Evolutionary conservation across 768 basidiomycete species (phyloP).

Genomic region (Rhodotorula taiwanensis): DNA sequence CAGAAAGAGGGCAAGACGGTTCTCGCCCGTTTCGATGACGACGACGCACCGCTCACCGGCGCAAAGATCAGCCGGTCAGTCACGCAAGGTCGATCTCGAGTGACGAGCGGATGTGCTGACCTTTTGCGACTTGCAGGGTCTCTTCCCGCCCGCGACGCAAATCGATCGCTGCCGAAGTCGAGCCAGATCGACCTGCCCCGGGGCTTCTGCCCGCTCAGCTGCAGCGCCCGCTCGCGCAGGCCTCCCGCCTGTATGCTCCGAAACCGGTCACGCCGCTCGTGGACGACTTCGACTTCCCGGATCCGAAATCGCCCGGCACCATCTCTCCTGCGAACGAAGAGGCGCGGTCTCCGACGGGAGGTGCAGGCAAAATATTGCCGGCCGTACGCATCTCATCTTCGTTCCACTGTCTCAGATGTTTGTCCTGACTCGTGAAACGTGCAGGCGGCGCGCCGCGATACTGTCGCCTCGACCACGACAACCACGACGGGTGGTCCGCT

Average conservation of each 20-base stretch:
- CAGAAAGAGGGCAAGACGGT: conserved; percentile 57
- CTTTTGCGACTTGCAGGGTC: conserved; percentile 7
- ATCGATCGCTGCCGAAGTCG: background rate
- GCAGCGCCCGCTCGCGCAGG: conserved; percentile 38
- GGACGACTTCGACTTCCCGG: conserved; percentile 35
- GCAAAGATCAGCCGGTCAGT: conserved; percentile 34
- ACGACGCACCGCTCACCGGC: conserved; percentile 62
- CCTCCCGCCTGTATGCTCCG: conserved; percentile 29
- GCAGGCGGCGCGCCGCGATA: conserved; percentile 16
- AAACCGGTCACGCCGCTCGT: conserved; percentile 14
- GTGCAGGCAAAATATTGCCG: background rate
- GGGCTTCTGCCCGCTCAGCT: conserved; percentile 31
- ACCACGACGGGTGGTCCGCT: conserved; percentile 1
- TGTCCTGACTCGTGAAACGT: background rate
- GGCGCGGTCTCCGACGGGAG: conserved; percentile 2
- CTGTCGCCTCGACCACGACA: conserved; percentile 3
- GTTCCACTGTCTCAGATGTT: too few relatives aligned
- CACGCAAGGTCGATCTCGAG: too few relatives aligned
- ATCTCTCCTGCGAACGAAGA: conserved; percentile 18
- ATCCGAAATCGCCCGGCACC: conserved; percentile 31
- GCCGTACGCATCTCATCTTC: background rate
- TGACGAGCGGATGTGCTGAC: background rate
- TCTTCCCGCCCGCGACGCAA: conserved; percentile 13
- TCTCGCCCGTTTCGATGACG: conserved; percentile 60
- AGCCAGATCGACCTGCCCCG: background rate